Conservation (phyloP, 495 filamentous ascomycete species). For the Neurospora intermedia region DNA sequence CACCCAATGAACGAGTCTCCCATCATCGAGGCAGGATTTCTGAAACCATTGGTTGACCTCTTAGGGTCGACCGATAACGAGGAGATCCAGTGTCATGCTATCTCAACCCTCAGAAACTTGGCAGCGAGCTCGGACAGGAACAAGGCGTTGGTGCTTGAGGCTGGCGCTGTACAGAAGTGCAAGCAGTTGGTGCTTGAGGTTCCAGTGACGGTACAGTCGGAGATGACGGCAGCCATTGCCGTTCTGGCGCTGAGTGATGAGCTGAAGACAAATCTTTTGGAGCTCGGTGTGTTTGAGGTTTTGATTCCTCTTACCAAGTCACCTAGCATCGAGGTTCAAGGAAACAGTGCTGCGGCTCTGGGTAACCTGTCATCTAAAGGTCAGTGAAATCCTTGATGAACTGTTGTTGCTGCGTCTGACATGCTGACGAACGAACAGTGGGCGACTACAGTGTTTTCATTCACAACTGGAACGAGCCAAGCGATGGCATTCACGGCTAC, state of each 20-base stretch:
- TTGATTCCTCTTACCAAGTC: constrained; percentile 91
- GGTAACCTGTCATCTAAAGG: constrained; percentile 97
- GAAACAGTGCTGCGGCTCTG: constrained; percentile 91
- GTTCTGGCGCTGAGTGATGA: constrained; percentile 96
- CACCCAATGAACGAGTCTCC: constrained; percentile 99
- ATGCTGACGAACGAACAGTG: constrained; percentile 42
- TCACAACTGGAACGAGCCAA: constrained; percentile 82
- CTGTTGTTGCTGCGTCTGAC: not conserved
- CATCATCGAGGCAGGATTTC: constrained; percentile 94
- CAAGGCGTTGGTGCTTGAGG: constrained; percentile 91
- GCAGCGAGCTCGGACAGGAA: constrained; percentile 95
- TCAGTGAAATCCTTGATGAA: constrained; percentile 27
- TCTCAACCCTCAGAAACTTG: constrained; percentile 90
- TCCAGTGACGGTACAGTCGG: constrained; percentile 87
- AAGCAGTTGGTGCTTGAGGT: constrained; percentile 92
- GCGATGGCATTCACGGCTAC: constrained; percentile 92
- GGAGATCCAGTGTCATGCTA: constrained; percentile 97
- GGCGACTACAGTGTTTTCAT: constrained; percentile 95
- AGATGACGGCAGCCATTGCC: constrained; percentile 98
- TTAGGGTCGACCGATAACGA: constrained; percentile 94
- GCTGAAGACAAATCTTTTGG: constrained; percentile 82
- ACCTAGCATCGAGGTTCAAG: constrained; percentile 93
- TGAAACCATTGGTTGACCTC: constrained; percentile 86
- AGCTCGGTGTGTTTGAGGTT: constrained; percentile 91
- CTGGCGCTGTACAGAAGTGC: constrained; percentile 95